These are phyloP conservation scores for Xerocomus subilludens DNA, from an alignment of 1,284 basidiomycete species.

Conservation along the genomic window DNA sequence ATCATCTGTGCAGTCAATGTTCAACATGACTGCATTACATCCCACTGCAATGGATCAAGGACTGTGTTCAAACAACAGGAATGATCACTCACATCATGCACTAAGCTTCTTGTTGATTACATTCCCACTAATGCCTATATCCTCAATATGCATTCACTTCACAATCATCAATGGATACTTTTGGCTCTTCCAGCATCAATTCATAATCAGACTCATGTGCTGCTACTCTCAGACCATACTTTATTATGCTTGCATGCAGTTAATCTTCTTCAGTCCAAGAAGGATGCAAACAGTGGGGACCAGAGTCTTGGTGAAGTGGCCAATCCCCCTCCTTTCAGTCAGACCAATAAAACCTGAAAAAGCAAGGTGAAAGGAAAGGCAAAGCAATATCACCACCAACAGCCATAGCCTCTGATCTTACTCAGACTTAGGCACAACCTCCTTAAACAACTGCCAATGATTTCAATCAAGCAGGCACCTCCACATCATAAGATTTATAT, in stretches of 20 bases:
- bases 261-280: background rate
- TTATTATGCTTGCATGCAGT: background rate
- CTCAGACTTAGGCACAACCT: too few relatives aligned
- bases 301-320: too few relatives aligned
- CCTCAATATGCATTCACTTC: background rate
- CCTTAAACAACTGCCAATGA: too few relatives aligned
- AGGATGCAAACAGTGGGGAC: background rate
- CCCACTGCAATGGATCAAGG: background rate
- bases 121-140: background rate
- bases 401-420: too few relatives aligned
- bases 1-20: constrained; percentile 2
- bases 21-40: background rate
- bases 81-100: background rate
- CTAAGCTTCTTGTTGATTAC: background rate
- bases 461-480: too few relatives aligned
- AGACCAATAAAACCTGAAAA: background rate
- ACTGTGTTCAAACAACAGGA: background rate
- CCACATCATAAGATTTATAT: too few relatives aligned
- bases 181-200: too few relatives aligned
- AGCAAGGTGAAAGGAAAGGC: background rate
- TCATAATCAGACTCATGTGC: too few relatives aligned
- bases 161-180: background rate
- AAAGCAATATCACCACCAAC: too few relatives aligned
- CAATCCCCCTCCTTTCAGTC: background rate
- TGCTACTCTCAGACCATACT: background rate